These are phyloP conservation scores for Cyberlindnera sargentensis DNA, from an alignment of 805 yeast genomes.

Conservation along the genomic window DNA sequence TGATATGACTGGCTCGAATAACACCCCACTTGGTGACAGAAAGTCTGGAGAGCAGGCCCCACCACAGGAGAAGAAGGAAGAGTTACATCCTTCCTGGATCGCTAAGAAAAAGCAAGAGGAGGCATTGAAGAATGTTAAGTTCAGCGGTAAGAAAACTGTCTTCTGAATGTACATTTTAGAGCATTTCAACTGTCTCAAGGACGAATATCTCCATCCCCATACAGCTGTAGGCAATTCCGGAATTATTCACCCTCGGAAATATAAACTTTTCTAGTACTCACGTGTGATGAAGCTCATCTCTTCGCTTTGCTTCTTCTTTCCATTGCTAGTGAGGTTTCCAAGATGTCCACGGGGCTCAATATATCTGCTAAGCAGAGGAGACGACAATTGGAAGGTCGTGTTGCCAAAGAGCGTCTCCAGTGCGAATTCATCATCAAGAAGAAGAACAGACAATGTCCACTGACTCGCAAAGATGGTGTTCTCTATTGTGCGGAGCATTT, in stretches of 20 bases:
- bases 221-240: too few species aligned
- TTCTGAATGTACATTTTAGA: constrained; percentile 35
- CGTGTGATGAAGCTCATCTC: too few species aligned
- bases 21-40: constrained; percentile 33
- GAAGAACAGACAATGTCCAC: constrained; percentile 52
- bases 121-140: constrained; percentile 54
- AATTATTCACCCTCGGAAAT: too few species aligned
- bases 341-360: not conserved
- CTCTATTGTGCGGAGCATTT: constrained; percentile 61
- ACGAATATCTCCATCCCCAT: too few species aligned
- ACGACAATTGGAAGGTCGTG: not conserved
- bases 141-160: constrained; percentile 77
- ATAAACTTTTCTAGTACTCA: too few species aligned
- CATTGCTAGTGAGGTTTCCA: not conserved
- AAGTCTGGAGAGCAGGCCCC: constrained; percentile 3
- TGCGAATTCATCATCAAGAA: constrained; percentile 44
- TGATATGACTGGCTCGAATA: constrained; percentile 33
- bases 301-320: not conserved
- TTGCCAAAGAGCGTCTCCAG: constrained; percentile 18
- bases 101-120: constrained; percentile 77
- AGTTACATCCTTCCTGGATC: constrained; percentile 95
- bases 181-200: too few species aligned
- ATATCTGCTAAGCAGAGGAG: constrained; percentile 2
- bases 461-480: constrained; percentile 46
- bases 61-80: constrained; percentile 10